A percentile compares a stretch with the other conserved stretches of the same genome.
Evolutionary conservation across 768 basidiomycete species (phyloP).

Genomic region (Cubamyces sp.): DNA sequence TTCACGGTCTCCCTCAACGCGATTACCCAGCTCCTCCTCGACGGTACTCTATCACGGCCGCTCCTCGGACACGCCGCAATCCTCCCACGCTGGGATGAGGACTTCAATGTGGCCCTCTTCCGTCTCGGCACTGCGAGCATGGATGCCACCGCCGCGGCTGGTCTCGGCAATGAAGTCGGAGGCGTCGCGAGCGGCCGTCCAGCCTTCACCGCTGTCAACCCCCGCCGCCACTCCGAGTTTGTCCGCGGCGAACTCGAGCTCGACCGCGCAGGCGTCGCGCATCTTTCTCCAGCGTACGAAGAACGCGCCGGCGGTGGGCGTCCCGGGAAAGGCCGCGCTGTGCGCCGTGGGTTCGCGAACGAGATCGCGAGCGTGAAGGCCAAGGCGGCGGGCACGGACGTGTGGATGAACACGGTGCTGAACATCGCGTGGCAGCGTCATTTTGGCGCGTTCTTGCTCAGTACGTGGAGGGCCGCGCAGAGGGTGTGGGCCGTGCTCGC

Average conservation of each 20-base stretch:
- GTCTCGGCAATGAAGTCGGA: constrained; percentile 76
- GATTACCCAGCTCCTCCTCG: constrained; percentile 66
- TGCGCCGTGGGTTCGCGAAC: constrained; percentile 49
- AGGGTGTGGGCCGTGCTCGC: constrained; percentile 15
- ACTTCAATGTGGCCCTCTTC: constrained; percentile 71
- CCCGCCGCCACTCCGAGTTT: not conserved
- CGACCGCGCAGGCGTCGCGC: constrained; percentile 47
- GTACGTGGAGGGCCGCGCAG: constrained; percentile 22
- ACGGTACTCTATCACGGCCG: constrained; percentile 60
- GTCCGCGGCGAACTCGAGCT: constrained; percentile 38
- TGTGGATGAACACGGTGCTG: constrained; percentile 35
- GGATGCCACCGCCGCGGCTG: constrained; percentile 72
- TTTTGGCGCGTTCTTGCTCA: constrained; percentile 37
- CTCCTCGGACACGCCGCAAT: constrained; percentile 57
- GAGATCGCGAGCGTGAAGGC: constrained; percentile 52
- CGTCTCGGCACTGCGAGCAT: constrained; percentile 76
- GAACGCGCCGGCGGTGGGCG: constrained; percentile 29
- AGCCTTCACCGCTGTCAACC: not conserved
- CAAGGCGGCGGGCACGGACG: constrained; percentile 40
- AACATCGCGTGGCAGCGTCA: constrained; percentile 47
- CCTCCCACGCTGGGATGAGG: constrained; percentile 65
- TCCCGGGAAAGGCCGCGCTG: constrained; percentile 7
- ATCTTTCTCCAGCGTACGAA: constrained; percentile 37
- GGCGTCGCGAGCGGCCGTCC: constrained; percentile 41
- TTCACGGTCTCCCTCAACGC: constrained; percentile 64